Evolutionary conservation across 306 rosid species (phyloP), one percentile per base, ranked within the genome.

Genomic region (Quercus alba): DNA sequence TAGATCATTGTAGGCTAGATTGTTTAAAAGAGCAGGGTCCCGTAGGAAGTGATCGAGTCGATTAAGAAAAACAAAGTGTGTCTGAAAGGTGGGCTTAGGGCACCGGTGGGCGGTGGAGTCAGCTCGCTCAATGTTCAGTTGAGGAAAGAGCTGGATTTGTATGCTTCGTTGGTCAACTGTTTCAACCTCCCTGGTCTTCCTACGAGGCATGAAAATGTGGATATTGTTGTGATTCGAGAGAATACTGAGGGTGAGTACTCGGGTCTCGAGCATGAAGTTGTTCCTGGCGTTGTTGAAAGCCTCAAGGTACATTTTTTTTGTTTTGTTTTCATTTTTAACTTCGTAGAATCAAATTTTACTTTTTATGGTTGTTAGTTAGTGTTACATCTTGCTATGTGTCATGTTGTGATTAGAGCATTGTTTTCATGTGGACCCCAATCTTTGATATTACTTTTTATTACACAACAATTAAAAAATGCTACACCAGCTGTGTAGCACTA

Each of bases 271-370:
- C 98, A 93, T 33, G 97, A 93, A 87, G 97, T 93, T 28, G 91
- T 93, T 81, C 98, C 98, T 12, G 98, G 98, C 56, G 98, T 93
- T 9, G 98, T 93, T 1, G 98, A 93, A 77, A 93, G 98, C 80
- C 98, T 93, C 59, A 91, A 93, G 98, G 98, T 92, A 35, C 46
- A 68, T 3, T 19, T 2, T 9, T 8, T n/a, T 5, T 19, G n/a
- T n/a, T 6, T 35, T 35, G 8, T 35, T 35, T 35, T 35, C 41
- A 35, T 35, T 35, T 35, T 35, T 8, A 35, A 35, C 7, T 35
- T 35, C 1, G 28, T 26, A 26, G 2, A 26, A 26, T 26, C 28
- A 26, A 26, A 26, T 26, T 26, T 26, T 26, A 26, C 28, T 26
- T 2, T 26, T 26, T 26, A 26, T 26, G n/a, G n/a, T n/a, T n/a